These are phyloP conservation scores for Pythium myriotylum DNA, from an alignment of 352 stramenopile species.

Conservation along the genomic window DNA sequence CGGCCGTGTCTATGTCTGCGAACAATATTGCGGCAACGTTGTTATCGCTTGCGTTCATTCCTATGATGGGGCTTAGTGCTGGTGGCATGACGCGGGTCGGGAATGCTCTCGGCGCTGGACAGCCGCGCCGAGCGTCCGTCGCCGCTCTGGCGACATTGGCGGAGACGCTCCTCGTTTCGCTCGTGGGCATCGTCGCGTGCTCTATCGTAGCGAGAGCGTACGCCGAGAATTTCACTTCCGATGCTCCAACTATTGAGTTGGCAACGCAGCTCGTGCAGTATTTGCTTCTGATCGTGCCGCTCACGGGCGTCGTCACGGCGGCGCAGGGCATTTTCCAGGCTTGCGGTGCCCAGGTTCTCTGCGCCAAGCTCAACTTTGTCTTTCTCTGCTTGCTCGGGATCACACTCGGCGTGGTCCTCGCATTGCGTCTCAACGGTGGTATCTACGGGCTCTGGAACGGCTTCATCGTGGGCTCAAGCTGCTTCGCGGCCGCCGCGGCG, in stretches of 20 bases:
- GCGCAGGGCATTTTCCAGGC: conserved; percentile 52
- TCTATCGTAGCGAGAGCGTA: conserved; percentile 37
- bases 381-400: conserved; percentile 53
- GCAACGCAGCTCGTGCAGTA: conserved; percentile 39
- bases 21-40: conserved; percentile 58
- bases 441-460: conserved; percentile 65
- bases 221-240: conserved; percentile 43
- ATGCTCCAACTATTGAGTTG: conserved; percentile 33
- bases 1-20: conserved; percentile 49
- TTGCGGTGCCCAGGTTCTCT: conserved; percentile 52
- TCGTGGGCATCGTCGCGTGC: conserved; percentile 40
- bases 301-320: conserved; percentile 40
- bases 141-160: conserved; percentile 9
- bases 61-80: conserved; percentile 51
- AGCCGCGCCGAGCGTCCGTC: conserved; percentile 43
- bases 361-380: conserved; percentile 56
- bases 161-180: conserved; percentile 18
- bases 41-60: conserved; percentile 50
- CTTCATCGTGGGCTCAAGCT: conserved; percentile 48
- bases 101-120: conserved; percentile 57
- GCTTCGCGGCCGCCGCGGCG: conserved; percentile 32
- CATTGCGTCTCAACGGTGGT: conserved; percentile 40
- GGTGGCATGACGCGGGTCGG: conserved; percentile 58
- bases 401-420: conserved; percentile 47
- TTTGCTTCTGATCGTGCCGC: conserved; percentile 40